Conservation (phyloP, 2,329 filamentous ascomycete genomes). For the Drechslerella stenobrocha region DNA sequence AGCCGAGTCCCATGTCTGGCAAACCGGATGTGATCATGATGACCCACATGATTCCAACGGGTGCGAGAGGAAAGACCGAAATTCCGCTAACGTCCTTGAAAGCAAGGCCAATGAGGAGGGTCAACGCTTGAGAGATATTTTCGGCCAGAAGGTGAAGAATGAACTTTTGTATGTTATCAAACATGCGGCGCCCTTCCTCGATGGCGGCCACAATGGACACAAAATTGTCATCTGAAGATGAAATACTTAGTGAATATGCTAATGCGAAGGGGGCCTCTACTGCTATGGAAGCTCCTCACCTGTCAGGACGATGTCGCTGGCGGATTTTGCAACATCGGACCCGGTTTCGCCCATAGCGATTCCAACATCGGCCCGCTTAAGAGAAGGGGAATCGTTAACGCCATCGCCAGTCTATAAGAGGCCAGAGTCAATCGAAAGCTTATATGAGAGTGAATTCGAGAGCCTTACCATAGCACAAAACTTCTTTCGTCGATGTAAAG, state of each 20-base stretch:
- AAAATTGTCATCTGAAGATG: conserved; percentile 89
- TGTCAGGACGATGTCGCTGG: conserved; percentile 88
- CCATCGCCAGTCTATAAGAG: conserved; percentile 98
- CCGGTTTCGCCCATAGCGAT: conserved; percentile 95
- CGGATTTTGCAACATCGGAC: conserved; percentile 96
- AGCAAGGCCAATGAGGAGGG: conserved; percentile 75
- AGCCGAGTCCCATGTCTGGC: conserved; percentile 83
- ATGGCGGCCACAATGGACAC: conserved; percentile 91
- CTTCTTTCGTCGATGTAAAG: conserved; percentile 81
- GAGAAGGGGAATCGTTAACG: conserved; percentile 92
- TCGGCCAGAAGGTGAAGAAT: conserved; percentile 95
- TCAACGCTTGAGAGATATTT: conserved; percentile 81
- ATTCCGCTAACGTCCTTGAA: conserved; percentile 73
- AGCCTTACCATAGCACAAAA: conserved; percentile 89
- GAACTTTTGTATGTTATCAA: conserved; percentile 99
- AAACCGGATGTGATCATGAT: conserved; percentile 84
- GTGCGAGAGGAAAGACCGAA: conserved; percentile 82
- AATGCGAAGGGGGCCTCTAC: too few species aligned
- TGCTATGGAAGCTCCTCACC: too few species aligned
- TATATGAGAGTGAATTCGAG: too few species aligned
- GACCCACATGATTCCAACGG: conserved; percentile 88
- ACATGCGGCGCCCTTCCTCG: conserved; percentile 98
- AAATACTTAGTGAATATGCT: too few species aligned
- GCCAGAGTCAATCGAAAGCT: too few species aligned
- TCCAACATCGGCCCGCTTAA: conserved; percentile 97